Evolutionary conservation across 2,329 filamentous ascomycete genomes (phyloP), one percentile per base, ranked within the genome.

Genomic region (Penicillium sp.): DNA sequence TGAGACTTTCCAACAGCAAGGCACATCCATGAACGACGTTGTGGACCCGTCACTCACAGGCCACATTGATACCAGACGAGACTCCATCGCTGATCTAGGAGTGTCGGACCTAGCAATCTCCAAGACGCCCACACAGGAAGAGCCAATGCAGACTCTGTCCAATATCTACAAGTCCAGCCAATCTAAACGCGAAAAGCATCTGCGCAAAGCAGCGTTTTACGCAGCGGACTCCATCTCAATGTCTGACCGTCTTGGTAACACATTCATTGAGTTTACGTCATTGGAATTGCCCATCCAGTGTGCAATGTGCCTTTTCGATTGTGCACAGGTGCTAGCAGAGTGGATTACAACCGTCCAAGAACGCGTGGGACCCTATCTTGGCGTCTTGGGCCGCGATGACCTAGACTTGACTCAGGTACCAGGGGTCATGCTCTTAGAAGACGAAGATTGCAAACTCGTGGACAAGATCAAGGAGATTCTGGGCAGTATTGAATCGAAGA

Each of bases 321-420:
- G 92, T 64, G 87, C 89, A 2, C 91, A 96, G 64, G 89, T 97
- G 1, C 80, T 99, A 28, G 89, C 89, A 0, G 92, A 97, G 70
- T 99, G 92, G 92, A 81, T 93, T 34, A 88, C 88, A 4, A 93
- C 90, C 1, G 82, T 97, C 3, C 93, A 99, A 68, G 91, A 96
- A 64, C 86, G 93, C 8, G 87, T 96, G n/a, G 92, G 92, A 0
- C 83, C 84, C 4, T 95, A 93, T 62, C 71, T 97, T 5, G 92
- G 92, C 4, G 83, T 96, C 5, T 79, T 97, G 1, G 92, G 92
- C 11, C 85, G 87, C 50, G 88, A 95, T 55, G 80, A 87, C 0
- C 81, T 93, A 29, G 89, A 96, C 61, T 79, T 89, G 43, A 77
- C 78, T 0, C 85, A 91, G 58, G 87, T 95, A 7, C 89, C 90